Evolutionary conservation across 768 basidiomycete species (phyloP).

Genomic region (Tulasnella sp.): DNA sequence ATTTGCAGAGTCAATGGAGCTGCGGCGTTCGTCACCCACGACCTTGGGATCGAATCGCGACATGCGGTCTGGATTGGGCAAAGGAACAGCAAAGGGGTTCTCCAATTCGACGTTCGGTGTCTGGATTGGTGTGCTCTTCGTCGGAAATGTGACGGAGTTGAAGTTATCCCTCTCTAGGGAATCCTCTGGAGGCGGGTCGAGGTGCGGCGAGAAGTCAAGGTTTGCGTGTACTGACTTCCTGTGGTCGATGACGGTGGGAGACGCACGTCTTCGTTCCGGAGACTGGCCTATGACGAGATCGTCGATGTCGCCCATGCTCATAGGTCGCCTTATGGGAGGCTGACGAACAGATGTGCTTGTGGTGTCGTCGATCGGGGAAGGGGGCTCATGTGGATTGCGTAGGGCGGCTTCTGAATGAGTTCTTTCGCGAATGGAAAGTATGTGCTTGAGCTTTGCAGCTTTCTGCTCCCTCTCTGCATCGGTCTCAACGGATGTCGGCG

Average conservation of each 20-base stretch:
- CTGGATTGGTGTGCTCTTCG: not conserved
- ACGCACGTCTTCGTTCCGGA: constrained; percentile 17
- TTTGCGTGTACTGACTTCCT: constrained; percentile 37
- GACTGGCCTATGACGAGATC: constrained; percentile 36
- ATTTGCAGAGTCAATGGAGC: constrained; percentile 35
- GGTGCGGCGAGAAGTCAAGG: constrained; percentile 35
- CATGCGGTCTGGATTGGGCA: constrained; percentile 46
- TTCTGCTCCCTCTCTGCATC: constrained; percentile 3
- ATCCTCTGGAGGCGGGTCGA: constrained; percentile 26
- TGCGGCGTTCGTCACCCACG: constrained; percentile 43
- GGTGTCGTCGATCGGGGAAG: not conserved
- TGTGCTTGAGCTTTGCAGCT: not conserved
- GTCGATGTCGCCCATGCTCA: constrained; percentile 53
- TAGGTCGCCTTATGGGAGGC: constrained; percentile 34
- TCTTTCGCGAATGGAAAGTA: not conserved
- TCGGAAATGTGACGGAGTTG: constrained; percentile 15
- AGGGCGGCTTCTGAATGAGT: not conserved
- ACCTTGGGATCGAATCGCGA: constrained; percentile 78
- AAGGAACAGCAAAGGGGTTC: constrained; percentile 59
- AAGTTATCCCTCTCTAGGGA: constrained; percentile 20
- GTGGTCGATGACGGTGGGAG: constrained; percentile 20
- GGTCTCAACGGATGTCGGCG: constrained; percentile 38
- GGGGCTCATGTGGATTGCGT: constrained; percentile 4
- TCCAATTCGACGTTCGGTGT: constrained; percentile 31
- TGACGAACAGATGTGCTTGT: constrained; percentile 2